These are phyloP conservation scores for Aspergillus kassunensis DNA, from an alignment of 495 filamentous ascomycete species.

Conservation along the genomic window DNA sequence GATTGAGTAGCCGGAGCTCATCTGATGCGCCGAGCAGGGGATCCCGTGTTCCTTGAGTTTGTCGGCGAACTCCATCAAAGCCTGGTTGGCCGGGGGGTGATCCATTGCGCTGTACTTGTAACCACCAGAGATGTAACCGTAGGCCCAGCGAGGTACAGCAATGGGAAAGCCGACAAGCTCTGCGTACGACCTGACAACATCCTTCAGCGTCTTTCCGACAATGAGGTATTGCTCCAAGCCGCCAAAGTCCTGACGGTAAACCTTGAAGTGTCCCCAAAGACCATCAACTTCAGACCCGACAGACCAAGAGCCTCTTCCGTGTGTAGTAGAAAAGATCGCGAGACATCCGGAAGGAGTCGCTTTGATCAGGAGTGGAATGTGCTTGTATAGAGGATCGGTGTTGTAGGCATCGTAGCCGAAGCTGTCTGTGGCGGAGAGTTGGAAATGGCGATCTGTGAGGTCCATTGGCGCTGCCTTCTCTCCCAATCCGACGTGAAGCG, in stretches of 20 bases:
- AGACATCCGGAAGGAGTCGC: constrained; percentile 56
- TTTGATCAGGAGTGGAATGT: constrained; percentile 65
- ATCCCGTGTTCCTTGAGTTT: constrained; percentile 60
- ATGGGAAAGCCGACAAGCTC: constrained; percentile 61
- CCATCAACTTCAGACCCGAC: constrained; percentile 69
- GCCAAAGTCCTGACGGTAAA: constrained; percentile 65
- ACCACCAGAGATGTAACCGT: constrained; percentile 64
- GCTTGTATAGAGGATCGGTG: constrained; percentile 70
- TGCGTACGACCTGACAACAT: constrained; percentile 60
- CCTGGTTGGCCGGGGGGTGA: constrained; percentile 54
- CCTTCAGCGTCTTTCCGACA: constrained; percentile 59
- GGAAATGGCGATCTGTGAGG: constrained; percentile 60
- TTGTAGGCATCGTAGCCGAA: constrained; percentile 68
- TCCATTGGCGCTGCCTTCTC: constrained; percentile 71
- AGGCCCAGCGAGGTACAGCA: constrained; percentile 63
- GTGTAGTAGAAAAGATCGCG: constrained; percentile 62
- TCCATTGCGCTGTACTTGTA: constrained; percentile 68
- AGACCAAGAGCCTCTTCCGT: constrained; percentile 57
- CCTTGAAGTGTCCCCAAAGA: constrained; percentile 66
- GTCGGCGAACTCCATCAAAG: constrained; percentile 54
- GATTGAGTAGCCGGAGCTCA: constrained; percentile 70
- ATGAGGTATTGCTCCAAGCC: constrained; percentile 68
- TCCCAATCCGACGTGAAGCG: constrained; percentile 62
- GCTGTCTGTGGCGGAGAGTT: constrained; percentile 61
- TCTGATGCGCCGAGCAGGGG: constrained; percentile 67